Evolutionary conservation across 2,329 filamentous ascomycete species (phyloP), one percentile per base, ranked within the genome.

Genomic region (Allantophomopsis lycopodina): DNA sequence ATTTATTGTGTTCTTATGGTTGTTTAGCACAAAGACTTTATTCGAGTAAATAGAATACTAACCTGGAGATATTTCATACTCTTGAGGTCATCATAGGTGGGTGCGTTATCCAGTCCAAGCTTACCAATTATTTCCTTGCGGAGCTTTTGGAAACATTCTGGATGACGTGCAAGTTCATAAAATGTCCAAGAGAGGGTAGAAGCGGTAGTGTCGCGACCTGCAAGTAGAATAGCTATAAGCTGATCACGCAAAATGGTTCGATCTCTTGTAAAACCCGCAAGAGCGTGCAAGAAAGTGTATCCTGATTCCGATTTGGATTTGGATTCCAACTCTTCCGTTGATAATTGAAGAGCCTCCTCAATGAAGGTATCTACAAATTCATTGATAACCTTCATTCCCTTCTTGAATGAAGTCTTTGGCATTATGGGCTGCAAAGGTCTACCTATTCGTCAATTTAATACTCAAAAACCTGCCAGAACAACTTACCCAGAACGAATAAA

Each of bases 141-240:
- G 38, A 95, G 68, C 55, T 76, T 83, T 39, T 64, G 56, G 3
- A 86, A 72, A 2, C 75, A 68, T 2, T 73, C 63, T 0, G 86
- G 85, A 48, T 84, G 69, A 13, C 76, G 74, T 31, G 79, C 73
- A 2, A 95, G 69, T 58, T 94, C 85, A 58, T 91, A 93, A 43
- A 94, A 68, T 30, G 74, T 68, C 80, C 86, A 94, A 0, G 78
- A 82, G 1, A 95, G 68, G 0, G 83, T 86, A 13, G 70, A 74
- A 21, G 87, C 87, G 0, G 88, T 95, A 12, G 88, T 94, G 58
- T 95, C 88, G 32, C 83, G 73, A 11, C 85, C 87, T 2, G 88
- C 88, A 13, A 95, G 72, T 2, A 95, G 71, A 10, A 94, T 73
- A 35, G 81, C 79, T 13, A 91, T 71, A 36, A 94, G 66, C 59